Conservation (phyloP, 805 yeast species). For the Suhomyces sp. region DNA sequence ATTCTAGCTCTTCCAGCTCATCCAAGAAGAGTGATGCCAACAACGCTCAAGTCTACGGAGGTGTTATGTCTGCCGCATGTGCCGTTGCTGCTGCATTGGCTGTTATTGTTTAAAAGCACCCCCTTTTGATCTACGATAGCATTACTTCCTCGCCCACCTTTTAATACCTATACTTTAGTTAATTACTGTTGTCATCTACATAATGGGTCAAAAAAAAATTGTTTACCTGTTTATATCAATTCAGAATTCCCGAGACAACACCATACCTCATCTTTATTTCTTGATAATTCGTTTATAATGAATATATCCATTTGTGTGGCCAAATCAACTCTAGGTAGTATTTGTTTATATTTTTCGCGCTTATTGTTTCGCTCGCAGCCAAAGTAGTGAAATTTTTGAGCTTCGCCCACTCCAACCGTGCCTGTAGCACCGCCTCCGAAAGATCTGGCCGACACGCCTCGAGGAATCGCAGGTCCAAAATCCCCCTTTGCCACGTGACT, state of each 20-base stretch:
- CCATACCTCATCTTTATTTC: conserved; percentile 1
- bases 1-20: conserved; percentile 14
- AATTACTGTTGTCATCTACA: background rate
- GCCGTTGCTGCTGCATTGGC: conserved; percentile 28
- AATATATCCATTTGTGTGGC: background rate
- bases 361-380: background rate
- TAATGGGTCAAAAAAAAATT: background rate
- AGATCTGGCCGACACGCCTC: background rate
- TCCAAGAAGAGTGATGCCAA: conserved; percentile 11
- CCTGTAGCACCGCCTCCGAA: background rate
- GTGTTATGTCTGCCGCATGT: conserved; percentile 16
- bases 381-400: too few species aligned
- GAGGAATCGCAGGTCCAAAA: background rate
- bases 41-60: background rate
- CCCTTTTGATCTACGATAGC: background rate
- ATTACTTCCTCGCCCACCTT: background rate
- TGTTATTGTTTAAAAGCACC: conserved; percentile 16
- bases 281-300: background rate
- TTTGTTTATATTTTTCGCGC: background rate
- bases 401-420: background rate
- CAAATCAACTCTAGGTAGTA: background rate
- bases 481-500: background rate
- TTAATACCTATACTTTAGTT: background rate
- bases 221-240: background rate
- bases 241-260: background rate